Evolutionary conservation across 176 grass and related monocot species (phyloP).

Genomic region (Rhynchospora pubera): DNA sequence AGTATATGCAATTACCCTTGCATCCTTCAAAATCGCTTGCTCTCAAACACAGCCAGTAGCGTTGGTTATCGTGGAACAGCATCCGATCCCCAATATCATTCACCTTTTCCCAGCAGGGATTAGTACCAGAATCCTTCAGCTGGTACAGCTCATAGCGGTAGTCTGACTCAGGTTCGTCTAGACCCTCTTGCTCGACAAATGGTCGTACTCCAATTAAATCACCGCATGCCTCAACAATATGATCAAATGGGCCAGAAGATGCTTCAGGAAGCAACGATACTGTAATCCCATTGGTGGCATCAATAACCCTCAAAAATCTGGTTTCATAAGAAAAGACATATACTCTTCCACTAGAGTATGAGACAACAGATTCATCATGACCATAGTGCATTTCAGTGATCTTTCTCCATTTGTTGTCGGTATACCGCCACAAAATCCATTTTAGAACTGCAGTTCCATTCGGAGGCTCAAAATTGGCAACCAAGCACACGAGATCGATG

Average conservation of each 20-base stretch:
- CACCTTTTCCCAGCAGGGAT: background rate
- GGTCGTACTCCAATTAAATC: background rate
- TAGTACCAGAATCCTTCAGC: background rate
- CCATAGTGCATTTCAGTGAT: background rate
- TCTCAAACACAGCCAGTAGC: background rate
- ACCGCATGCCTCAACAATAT: background rate
- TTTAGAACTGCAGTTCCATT: background rate
- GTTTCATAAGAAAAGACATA: background rate
- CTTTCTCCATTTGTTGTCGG: background rate
- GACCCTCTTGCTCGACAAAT: background rate
- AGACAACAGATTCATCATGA: background rate
- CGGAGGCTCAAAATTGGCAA: background rate
- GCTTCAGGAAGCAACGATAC: background rate
- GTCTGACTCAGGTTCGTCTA: background rate
- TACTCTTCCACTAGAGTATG: background rate
- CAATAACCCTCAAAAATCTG: background rate
- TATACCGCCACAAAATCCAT: background rate
- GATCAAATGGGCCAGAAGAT: background rate
- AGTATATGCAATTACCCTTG: background rate
- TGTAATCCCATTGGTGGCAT: background rate
- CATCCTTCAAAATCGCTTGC: conserved; percentile 1
- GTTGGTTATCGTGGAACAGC: background rate
- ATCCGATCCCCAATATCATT: background rate
- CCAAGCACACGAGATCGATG: background rate
- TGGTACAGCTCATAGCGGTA: background rate